Conservation (phyloP, 495 filamentous ascomycete species). For the Lasiosphaeriaceae sp. region DNA sequence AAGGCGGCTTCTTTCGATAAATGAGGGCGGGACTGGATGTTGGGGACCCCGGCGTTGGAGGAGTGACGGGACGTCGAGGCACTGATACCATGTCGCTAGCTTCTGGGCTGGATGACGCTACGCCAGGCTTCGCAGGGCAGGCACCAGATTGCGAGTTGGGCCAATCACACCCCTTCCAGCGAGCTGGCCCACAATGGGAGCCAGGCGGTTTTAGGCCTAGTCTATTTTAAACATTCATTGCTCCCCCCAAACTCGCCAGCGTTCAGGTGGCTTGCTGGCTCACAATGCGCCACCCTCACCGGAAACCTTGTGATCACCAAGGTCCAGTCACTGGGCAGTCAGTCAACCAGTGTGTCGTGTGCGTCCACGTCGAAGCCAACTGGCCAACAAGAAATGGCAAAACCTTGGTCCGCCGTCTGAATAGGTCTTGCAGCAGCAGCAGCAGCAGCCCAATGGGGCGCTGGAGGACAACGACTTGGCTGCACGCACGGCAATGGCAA, state of each 20-base stretch:
- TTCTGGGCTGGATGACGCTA: neutral
- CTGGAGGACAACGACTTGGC: too few relatives aligned
- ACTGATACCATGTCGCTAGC: neutral
- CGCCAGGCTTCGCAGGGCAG: constrained; percentile 6
- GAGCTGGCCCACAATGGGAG: constrained; percentile 7
- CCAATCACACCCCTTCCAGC: constrained; percentile 13
- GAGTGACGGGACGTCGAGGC: constrained; percentile 14
- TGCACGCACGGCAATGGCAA: constrained; percentile 26
- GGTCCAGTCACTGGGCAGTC: too few relatives aligned
- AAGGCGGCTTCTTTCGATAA: constrained; percentile 8
- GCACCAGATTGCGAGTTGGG: constrained; percentile 10
- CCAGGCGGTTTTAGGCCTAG: constrained; percentile 12
- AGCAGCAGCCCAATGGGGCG: too few relatives aligned
- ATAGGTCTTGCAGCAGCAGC: too few relatives aligned
- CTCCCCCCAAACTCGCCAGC: neutral
- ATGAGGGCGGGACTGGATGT: constrained; percentile 9
- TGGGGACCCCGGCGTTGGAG: constrained; percentile 20
- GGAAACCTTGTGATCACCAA: neutral
- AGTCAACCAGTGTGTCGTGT: too few relatives aligned
- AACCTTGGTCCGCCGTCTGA: too few relatives aligned
- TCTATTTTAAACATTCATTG: neutral
- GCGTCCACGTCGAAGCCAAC: too few relatives aligned
- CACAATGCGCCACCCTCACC: neutral
- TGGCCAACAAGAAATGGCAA: too few relatives aligned
- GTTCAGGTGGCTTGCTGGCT: neutral